These are phyloP conservation scores for Sporothrix curviconia DNA, from an alignment of 2,329 filamentous ascomycete species.

Conservation along the genomic window DNA sequence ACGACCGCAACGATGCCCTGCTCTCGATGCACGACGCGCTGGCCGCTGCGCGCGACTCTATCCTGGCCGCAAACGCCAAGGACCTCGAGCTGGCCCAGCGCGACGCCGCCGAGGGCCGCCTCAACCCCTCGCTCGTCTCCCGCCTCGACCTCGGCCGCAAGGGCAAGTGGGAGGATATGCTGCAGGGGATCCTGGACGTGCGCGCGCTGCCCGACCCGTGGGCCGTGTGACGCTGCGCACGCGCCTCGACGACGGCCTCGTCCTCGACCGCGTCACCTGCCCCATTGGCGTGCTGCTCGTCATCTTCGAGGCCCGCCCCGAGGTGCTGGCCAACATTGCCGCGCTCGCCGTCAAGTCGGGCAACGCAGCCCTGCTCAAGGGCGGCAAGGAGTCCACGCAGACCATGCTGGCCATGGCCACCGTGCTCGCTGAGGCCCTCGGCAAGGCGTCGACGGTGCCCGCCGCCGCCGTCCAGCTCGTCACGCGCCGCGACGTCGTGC, in stretches of 20 bases:
- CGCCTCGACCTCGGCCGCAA: conserved; percentile 77
- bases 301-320: conserved; percentile 95
- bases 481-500: conserved; percentile 83
- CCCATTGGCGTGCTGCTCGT: conserved; percentile 97
- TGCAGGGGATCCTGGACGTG: conserved; percentile 89
- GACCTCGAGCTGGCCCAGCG: conserved; percentile 64
- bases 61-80: conserved; percentile 77
- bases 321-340: conserved; percentile 97
- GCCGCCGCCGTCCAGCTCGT: conserved; percentile 88
- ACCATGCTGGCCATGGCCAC: conserved; percentile 89
- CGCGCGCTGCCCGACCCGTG: conserved; percentile 75
- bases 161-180: conserved; percentile 97
- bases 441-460: conserved; percentile 74
- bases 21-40: conserved; percentile 78
- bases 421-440: conserved; percentile 76
- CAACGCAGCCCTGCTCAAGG: conserved; percentile 94
- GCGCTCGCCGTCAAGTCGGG: conserved; percentile 93
- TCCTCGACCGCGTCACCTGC: conserved; percentile 81
- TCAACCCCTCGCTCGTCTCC: conserved; percentile 79
- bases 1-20: conserved; percentile 76
- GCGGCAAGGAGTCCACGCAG: conserved; percentile 89
- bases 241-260: conserved; percentile 75
- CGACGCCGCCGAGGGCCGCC: conserved; percentile 67
- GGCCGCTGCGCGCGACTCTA: conserved; percentile 58
- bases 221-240: conserved; percentile 80